These are phyloP conservation scores for Lactarius hatsudake DNA, from an alignment of 768 basidiomycete genomes.

Conservation along the genomic window DNA sequence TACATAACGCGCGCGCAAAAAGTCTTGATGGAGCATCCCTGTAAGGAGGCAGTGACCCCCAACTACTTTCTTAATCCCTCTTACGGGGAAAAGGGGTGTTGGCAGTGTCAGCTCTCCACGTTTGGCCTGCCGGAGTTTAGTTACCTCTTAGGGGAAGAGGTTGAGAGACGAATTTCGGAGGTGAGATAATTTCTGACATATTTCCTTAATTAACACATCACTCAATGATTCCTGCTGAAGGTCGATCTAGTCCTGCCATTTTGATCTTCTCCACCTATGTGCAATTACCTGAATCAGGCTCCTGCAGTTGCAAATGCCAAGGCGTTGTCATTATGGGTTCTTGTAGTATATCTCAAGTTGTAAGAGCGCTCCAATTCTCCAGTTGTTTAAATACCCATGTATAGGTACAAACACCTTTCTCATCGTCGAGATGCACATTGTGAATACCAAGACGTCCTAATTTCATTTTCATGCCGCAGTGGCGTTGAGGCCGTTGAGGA, in stretches of 20 bases:
- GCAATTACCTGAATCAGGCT: background rate
- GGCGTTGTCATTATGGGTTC: background rate
- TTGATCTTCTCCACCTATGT: background rate
- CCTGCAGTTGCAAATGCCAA: background rate
- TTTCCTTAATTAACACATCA: background rate
- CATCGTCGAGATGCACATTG: too few relatives aligned
- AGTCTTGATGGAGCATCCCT: background rate
- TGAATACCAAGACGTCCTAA: too few relatives aligned
- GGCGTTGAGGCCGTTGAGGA: too few relatives aligned
- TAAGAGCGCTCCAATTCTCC: too few relatives aligned
- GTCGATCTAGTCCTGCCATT: conserved; percentile 4
- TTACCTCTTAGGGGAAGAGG: background rate
- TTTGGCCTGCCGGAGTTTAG: conserved; percentile 5
- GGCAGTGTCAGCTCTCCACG: background rate
- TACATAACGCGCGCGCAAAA: background rate
- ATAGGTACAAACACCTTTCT: too few relatives aligned
- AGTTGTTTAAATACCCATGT: too few relatives aligned
- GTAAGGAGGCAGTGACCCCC: background rate
- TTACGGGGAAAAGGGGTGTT: background rate
- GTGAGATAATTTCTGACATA: background rate
- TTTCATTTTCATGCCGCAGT: too few relatives aligned
- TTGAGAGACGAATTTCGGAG: conserved; percentile 1
- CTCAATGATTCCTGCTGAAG: background rate
- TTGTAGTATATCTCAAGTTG: too few relatives aligned
- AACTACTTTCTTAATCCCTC: background rate